Percentiles rank a stretch among this genome's conserved stretches.
These are phyloP conservation scores for Prorocentrum cordatum DNA, from an alignment of 169 alveolate genomes.

Conservation along the genomic window DNA sequence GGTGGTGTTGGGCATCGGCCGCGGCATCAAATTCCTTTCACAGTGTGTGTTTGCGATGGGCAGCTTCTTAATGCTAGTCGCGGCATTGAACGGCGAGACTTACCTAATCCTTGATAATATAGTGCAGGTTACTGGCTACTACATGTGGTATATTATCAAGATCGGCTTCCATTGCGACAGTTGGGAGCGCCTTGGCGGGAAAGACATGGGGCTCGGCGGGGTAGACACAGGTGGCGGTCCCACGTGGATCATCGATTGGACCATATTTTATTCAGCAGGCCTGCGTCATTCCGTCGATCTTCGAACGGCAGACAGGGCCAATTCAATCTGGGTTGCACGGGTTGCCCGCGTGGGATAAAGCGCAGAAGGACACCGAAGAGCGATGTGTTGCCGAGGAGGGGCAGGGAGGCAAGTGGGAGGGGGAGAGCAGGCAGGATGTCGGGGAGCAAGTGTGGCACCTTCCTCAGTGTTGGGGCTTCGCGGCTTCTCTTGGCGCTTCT, in stretches of 20 bases:
- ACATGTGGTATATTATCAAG: slow-evolving; percentile 1
- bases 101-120: slow-evolving; percentile 9
- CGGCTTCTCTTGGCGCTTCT: too few species aligned
- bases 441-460: too few species aligned
- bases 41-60: slow-evolving; percentile 13
- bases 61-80: slow-evolving; percentile 12
- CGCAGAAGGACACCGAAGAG: too few species aligned
- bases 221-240: slow-evolving; percentile 2
- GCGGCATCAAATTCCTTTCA: slow-evolving; percentile 21
- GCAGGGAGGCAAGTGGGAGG: too few species aligned
- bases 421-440: too few species aligned
- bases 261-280: slow-evolving; percentile 45
- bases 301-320: slow-evolving; percentile 40
- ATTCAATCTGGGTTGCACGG: too few species aligned
- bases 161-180: slow-evolving; percentile 5
- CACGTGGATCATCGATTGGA: slow-evolving; percentile 28
- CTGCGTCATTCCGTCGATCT: slow-evolving; percentile 25
- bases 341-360: too few species aligned
- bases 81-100: neutral
- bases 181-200: neutral
- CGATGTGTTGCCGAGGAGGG: too few species aligned
- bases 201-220: neutral
- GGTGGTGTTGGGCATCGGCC: slow-evolving; percentile 7
- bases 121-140: neutral
- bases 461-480: too few species aligned